Evolutionary conservation across 352 stramenopile genomes (phyloP).

Genomic region (Thalassiosira exigua): DNA sequence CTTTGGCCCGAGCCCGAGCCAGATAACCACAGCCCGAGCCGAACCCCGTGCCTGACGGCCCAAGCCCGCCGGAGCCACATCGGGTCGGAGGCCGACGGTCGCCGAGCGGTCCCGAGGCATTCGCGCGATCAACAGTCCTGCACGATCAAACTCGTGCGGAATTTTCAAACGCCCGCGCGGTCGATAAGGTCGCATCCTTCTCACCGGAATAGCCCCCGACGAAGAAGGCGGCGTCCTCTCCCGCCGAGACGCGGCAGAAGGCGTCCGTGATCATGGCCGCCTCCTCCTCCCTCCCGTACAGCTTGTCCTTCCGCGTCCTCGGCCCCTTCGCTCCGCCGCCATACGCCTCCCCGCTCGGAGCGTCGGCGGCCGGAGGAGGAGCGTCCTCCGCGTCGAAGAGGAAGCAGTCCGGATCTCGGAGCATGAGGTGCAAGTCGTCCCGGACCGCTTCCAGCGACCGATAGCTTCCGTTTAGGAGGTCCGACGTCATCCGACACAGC

Average conservation of each 20-base stretch:
- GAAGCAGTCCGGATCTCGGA: constrained; percentile 10
- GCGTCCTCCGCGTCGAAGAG: constrained; percentile 6
- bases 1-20: too few relatives aligned
- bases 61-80: not conserved
- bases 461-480: constrained; percentile 3
- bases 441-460: not conserved
- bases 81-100: not conserved
- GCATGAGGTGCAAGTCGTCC: constrained; percentile 14
- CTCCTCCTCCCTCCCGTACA: constrained; percentile 18
- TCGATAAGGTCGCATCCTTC: too few relatives aligned
- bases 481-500: constrained; percentile 19
- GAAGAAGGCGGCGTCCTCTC: constrained; percentile 23
- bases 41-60: not conserved
- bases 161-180: too few relatives aligned
- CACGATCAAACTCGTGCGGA: not conserved
- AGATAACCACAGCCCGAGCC: not conserved
- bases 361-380: not conserved
- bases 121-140: not conserved
- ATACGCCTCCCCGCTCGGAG: not conserved
- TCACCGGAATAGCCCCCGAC: constrained; percentile 46
- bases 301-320: constrained; percentile 2
- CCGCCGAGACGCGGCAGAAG: constrained; percentile 16
- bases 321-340: not conserved
- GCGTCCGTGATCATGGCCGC: constrained; percentile 11
- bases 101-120: not conserved